Conservation (phyloP, 2,329 filamentous ascomycete genomes). For the Paradendryphiella salina region DNA sequence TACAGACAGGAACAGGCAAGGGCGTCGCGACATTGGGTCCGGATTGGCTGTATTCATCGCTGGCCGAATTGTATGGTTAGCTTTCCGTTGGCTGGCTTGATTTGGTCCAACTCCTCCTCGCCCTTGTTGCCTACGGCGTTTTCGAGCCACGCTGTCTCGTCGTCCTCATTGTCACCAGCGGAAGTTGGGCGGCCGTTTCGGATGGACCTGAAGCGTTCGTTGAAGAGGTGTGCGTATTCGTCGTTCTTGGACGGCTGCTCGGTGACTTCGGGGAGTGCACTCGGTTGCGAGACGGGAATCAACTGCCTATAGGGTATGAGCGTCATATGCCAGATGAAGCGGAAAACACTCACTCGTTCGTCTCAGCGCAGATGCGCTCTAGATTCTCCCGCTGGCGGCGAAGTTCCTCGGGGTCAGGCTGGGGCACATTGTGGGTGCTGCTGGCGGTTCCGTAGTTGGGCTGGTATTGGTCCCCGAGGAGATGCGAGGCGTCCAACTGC, state of each 20-base stretch:
- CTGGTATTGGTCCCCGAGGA: slow-evolving; percentile 52
- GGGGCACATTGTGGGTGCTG: slow-evolving; percentile 43
- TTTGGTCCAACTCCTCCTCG: slow-evolving; percentile 25
- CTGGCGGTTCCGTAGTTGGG: slow-evolving; percentile 51
- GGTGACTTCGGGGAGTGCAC: slow-evolving; percentile 44
- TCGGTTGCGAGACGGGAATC: slow-evolving; percentile 55
- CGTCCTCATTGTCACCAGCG: slow-evolving; percentile 31
- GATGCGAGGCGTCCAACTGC: slow-evolving; percentile 52
- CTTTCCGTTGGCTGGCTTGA: slow-evolving; percentile 33
- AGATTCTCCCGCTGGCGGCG: slow-evolving; percentile 53
- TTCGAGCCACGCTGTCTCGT: slow-evolving; percentile 44
- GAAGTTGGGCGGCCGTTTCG: slow-evolving; percentile 29
- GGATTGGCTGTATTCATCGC: slow-evolving; percentile 18
- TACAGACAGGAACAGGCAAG: background rate
- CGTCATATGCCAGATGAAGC: slow-evolving; percentile 4
- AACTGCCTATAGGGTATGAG: slow-evolving; percentile 51
- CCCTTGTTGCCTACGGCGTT: slow-evolving; percentile 33
- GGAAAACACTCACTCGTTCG: slow-evolving; percentile 49
- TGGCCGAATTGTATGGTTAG: slow-evolving; percentile 47
- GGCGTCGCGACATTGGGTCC: slow-evolving; percentile 4
- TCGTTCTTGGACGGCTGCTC: slow-evolving; percentile 38
- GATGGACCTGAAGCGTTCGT: slow-evolving; percentile 46
- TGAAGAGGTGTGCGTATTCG: slow-evolving; percentile 50
- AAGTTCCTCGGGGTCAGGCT: slow-evolving; percentile 55
- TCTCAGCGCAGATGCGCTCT: slow-evolving; percentile 55